Conservation (phyloP, 352 stramenopile species). For the Phytophthora pini region DNA sequence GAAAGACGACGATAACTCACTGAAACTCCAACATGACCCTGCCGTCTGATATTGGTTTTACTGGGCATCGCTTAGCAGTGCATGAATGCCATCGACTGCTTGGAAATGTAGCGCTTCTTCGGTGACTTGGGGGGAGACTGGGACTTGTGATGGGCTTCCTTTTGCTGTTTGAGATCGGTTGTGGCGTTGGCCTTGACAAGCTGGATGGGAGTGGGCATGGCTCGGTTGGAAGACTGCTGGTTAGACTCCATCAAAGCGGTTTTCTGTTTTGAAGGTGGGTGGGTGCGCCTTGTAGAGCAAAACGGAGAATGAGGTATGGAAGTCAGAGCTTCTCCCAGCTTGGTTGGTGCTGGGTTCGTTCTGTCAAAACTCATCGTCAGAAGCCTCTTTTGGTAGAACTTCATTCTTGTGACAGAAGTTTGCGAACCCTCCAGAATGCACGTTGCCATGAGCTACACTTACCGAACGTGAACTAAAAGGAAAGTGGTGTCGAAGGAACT, state of each 20-base stretch:
- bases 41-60: no score
- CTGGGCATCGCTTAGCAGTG: slow-evolving; percentile 1
- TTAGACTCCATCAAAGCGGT: slow-evolving; percentile 6
- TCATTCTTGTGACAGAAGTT: no score
- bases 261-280: neutral
- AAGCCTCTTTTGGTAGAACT: neutral
- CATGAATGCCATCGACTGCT: slow-evolving; percentile 28
- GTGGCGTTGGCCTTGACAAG: slow-evolving; percentile 5
- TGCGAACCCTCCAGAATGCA: no score
- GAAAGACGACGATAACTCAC: no score
- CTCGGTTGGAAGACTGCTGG: slow-evolving; percentile 8
- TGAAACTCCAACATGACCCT: no score
- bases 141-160: neutral
- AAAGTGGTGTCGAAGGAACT: no score
- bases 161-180: slow-evolving; percentile 7
- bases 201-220: slow-evolving; percentile 8
- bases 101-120: slow-evolving; percentile 35
- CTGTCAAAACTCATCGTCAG: neutral
- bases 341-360: neutral
- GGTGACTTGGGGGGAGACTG: slow-evolving; percentile 4
- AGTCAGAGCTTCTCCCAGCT: neutral
- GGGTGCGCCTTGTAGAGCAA: slow-evolving; percentile 7
- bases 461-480: no score
- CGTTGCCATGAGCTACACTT: no score
- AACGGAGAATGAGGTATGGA: slow-evolving; percentile 12